Conservation (phyloP, 2,329 filamentous ascomycete species). For the Ophiosphaerella narmari region DNA sequence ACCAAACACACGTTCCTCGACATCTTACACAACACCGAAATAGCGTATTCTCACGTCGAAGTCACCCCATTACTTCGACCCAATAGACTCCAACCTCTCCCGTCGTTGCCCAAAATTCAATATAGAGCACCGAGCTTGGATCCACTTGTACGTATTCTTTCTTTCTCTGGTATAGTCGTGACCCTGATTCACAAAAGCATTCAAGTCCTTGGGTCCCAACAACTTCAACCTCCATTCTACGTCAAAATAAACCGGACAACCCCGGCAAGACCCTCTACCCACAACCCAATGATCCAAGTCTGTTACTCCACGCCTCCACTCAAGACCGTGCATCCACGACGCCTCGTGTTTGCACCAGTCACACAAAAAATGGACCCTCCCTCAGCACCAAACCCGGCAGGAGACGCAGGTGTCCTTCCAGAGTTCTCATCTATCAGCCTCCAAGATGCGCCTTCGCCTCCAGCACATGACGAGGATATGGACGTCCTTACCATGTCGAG, state of each 20-base stretch:
- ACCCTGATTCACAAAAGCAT: not conserved
- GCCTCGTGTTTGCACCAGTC: conserved; percentile 31
- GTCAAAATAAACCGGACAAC: conserved; percentile 23
- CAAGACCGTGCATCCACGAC: conserved; percentile 36
- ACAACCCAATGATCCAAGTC: conserved; percentile 41
- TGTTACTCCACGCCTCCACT: conserved; percentile 36
- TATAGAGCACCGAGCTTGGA: not conserved
- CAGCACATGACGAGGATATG: conserved; percentile 53
- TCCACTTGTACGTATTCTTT: conserved; percentile 7
- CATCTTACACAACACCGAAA: not conserved
- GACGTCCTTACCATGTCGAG: conserved; percentile 76
- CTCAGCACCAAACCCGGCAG: conserved; percentile 46
- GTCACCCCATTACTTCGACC: not conserved
- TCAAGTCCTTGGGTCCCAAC: conserved; percentile 1
- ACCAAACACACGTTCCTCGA: conserved; percentile 1
- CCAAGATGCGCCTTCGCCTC: conserved; percentile 46
- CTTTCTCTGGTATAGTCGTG: not conserved
- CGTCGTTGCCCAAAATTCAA: not conserved
- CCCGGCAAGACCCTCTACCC: conserved; percentile 23
- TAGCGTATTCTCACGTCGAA: too few relatives aligned
- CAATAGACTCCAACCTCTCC: not conserved
- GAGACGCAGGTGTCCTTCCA: conserved; percentile 47
- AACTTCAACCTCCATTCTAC: conserved; percentile 1
- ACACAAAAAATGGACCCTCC: conserved; percentile 38
- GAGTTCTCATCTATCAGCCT: conserved; percentile 38